Base-by-base conservation (phyloP, 2,329 filamentous ascomycete genomes). In the Pseudogymnoascus sp. region DNA sequence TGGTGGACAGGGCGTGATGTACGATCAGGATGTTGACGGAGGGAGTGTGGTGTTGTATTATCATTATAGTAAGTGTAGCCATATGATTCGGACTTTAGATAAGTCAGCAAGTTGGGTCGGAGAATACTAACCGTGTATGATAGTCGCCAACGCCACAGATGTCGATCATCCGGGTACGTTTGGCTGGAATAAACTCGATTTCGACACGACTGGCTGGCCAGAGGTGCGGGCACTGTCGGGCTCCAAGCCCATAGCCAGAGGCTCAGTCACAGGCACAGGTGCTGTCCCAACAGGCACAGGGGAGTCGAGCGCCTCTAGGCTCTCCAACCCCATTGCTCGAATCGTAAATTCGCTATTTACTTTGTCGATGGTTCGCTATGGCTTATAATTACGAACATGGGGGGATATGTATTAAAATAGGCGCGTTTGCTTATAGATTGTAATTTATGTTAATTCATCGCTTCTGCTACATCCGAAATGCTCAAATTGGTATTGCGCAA, bases 1-100 rank as follows among this genome's bases (percentile, higher is more conserved):
- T 14, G 86, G 86, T 63, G 85, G 85, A 2, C 39, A 41, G 39
- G 39, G 39, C 39, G 39, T 41, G 39, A 22, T 41, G 39, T 41
- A 41, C 39, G 39, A 41, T 4, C 22, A 41, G 18, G 39, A 41
- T 4, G 18, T 41, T 41, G 39, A 41, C 22, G 39, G 39, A 5
- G 39, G 39, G 18, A 41, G 39, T 41, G 39, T 41, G 18, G 18
- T 41, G 22, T 28, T 47, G 14, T 47, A 47, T 25, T 47, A 47
- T n/a, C 41, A 47, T 47, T 47, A 47, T n/a, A 47, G 41, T 47
- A 47, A 28, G 41, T 28, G 8, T 20, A 28, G 20, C 5, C 20
- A 47, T 28, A 9, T 47, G 12, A 47, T 28, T n/a, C 22, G 22
- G 41, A 9, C 41, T n/a, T 47, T 47, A 6, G 41, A 22, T 7